Percentiles rank a stretch among this genome's conserved stretches.
phyloP scores from a whole-genome alignment of 2,329 filamentous ascomycete genomes.

The Aspergillus aculeatinus region DNA sequence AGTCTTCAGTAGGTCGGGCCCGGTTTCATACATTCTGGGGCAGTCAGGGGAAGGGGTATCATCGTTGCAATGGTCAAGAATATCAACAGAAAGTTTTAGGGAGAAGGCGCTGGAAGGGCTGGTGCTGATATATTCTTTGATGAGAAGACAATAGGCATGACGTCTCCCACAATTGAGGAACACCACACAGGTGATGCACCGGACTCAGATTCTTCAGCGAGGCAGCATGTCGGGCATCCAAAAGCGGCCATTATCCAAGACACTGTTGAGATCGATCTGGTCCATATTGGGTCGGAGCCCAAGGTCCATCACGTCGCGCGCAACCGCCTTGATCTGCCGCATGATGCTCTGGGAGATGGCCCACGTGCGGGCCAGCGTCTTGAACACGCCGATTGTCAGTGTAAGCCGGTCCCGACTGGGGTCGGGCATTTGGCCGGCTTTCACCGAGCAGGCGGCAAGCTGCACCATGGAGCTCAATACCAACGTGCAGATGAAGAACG shows the following conservation, averaged over 20 bases:
- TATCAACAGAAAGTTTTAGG: slow-evolving; percentile 3
- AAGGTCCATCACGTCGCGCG: slow-evolving; percentile 65
- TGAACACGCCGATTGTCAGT: slow-evolving; percentile 74
- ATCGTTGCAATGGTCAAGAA: not conserved
- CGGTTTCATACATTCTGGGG: not conserved
- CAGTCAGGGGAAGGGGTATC: slow-evolving; percentile 10
- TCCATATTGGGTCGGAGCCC: slow-evolving; percentile 39
- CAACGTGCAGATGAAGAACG: slow-evolving; percentile 80
- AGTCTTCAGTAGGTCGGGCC: not conserved
- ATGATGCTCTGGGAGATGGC: slow-evolving; percentile 68
- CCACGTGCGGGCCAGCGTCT: slow-evolving; percentile 69
- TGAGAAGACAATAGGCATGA: not conserved
- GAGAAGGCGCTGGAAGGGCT: not conserved
- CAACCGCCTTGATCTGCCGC: slow-evolving; percentile 72
- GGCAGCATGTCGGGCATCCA: slow-evolving; percentile 33
- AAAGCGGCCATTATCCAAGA: slow-evolving; percentile 36
- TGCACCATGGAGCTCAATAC: slow-evolving; percentile 79
- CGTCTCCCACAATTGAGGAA: not conserved
- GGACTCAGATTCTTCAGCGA: not conserved
- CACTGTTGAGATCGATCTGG: slow-evolving; percentile 34
- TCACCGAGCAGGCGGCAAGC: slow-evolving; percentile 71
- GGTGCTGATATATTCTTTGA: not conserved
- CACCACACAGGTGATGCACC: not conserved
- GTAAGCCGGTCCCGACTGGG: slow-evolving; percentile 67
- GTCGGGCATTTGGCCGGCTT: slow-evolving; percentile 58